phyloP scores from a whole-genome alignment of 2,329 filamentous ascomycete species.

The Exophiala aquamarina region DNA sequence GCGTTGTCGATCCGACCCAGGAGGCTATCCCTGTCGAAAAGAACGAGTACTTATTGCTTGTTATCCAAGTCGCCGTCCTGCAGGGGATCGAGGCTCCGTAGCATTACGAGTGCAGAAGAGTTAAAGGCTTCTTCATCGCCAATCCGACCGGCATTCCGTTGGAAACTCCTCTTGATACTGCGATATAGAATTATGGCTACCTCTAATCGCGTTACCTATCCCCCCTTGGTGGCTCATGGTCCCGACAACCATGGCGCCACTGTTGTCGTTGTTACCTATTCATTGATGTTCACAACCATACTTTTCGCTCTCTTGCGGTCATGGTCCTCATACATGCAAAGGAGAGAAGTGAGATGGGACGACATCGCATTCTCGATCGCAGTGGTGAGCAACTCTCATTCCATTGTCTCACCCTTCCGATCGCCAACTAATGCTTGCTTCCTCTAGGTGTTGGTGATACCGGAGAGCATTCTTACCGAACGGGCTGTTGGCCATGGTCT shows the following conservation, averaged over 20 bases:
- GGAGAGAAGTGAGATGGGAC: slow-evolving; percentile 2
- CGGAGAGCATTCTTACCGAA: slow-evolving; percentile 6
- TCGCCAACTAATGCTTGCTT: neutral
- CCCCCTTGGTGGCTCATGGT: slow-evolving; percentile 1
- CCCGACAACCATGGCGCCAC: slow-evolving; percentile 2
- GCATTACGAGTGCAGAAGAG: no score
- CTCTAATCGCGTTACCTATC: neutral
- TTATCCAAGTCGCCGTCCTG: no score
- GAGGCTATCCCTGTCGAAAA: no score
- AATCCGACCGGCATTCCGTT: no score
- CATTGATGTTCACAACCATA: slow-evolving; percentile 3
- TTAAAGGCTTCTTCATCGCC: no score
- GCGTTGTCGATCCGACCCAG: no score
- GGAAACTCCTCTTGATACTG: no score
- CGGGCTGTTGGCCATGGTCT: slow-evolving; percentile 2
- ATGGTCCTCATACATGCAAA: slow-evolving; percentile 1
- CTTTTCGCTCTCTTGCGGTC: neutral
- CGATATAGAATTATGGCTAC: neutral
- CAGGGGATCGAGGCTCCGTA: no score
- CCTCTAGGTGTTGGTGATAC: neutral
- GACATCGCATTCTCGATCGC: slow-evolving; percentile 1
- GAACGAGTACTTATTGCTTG: no score
- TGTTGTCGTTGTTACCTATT: slow-evolving; percentile 4
- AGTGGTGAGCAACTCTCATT: neutral
- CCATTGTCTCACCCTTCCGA: neutral